phyloP scores from a whole-genome alignment of 768 basidiomycete genomes.

The Russula compacta region DNA sequence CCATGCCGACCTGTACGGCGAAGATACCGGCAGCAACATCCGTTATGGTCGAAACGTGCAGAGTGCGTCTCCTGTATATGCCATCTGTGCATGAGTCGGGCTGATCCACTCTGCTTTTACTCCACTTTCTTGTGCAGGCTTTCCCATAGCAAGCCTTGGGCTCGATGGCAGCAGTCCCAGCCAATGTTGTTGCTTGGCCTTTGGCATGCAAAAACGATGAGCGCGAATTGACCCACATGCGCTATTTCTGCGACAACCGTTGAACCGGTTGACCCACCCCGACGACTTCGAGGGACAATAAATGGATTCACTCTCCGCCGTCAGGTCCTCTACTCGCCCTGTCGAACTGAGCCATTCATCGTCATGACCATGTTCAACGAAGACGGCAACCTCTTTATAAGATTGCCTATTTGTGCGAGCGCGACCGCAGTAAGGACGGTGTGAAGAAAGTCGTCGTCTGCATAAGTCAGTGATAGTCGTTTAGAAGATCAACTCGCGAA shows the following conservation, averaged over 20 bases:
- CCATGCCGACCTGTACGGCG: no score
- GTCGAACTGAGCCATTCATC: constrained; percentile 90
- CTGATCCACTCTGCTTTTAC: no score
- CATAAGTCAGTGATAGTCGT: constrained; percentile 84
- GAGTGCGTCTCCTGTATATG: constrained; percentile 42
- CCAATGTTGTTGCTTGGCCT: constrained; percentile 81
- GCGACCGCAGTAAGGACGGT: constrained; percentile 80
- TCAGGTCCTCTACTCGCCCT: constrained; percentile 85
- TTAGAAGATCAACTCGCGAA: constrained; percentile 74
- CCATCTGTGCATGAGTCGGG: neutral
- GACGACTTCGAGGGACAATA: constrained; percentile 82
- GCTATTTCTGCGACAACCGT: constrained; percentile 93
- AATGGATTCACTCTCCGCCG: constrained; percentile 77
- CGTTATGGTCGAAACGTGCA: constrained; percentile 85
- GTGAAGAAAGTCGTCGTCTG: constrained; percentile 99
- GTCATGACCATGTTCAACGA: constrained; percentile 99
- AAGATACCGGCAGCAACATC: constrained; percentile 45
- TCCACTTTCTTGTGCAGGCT: constrained; percentile 34
- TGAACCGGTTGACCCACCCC: no score
- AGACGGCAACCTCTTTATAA: constrained; percentile 79
- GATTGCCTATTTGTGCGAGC: constrained; percentile 81
- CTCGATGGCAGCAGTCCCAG: constrained; percentile 83
- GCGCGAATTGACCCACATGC: constrained; percentile 92
- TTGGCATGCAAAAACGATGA: constrained; percentile 67
- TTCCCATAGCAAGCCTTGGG: constrained; percentile 89